A percentile compares a stretch with the other conserved stretches of the same genome.
These are phyloP conservation scores for Penicillium longicatenatum DNA, from an alignment of 495 filamentous ascomycete species.

Conservation along the genomic window DNA sequence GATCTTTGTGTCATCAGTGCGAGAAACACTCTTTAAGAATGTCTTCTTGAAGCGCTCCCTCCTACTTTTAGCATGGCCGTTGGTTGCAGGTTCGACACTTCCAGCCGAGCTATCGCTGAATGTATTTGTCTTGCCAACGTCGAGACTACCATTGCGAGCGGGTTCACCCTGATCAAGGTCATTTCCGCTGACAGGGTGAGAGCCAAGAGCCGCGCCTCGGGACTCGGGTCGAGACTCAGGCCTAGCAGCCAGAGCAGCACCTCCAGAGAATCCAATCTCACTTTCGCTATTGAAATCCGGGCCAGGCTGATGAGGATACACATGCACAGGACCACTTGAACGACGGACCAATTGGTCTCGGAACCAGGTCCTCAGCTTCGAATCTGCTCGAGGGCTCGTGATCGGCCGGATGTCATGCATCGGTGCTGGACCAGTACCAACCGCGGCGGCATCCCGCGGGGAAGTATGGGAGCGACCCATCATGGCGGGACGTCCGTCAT, in stretches of 20 bases:
- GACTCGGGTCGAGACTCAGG: constrained; percentile 11
- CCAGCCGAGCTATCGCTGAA: constrained; percentile 18
- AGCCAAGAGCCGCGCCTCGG: constrained; percentile 33
- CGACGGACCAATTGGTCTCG: constrained; percentile 28
- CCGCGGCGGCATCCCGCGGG: constrained; percentile 21
- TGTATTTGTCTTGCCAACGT: constrained; percentile 13
- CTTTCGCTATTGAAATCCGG: constrained; percentile 24
- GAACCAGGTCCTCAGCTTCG: constrained; percentile 35
- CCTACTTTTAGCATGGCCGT: constrained; percentile 23
- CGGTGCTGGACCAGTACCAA: constrained; percentile 4
- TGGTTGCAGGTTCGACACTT: constrained; percentile 10
- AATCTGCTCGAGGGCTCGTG: constrained; percentile 28
- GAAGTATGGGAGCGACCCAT: constrained; percentile 9
- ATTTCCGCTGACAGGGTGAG: constrained; percentile 33
- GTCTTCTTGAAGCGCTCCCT: constrained; percentile 26
- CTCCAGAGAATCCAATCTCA: constrained; percentile 23
- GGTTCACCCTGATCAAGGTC: constrained; percentile 25
- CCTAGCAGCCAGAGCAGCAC: constrained; percentile 21
- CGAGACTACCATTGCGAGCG: constrained; percentile 16
- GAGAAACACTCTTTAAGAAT: constrained; percentile 29
- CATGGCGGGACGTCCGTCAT: constrained; percentile 1
- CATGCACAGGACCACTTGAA: constrained; percentile 21
- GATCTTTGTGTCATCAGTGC: constrained; percentile 25
- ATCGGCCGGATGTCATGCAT: constrained; percentile 23
- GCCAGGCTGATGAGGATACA: constrained; percentile 30